phyloP scores from a whole-genome alignment of 176 grass and related monocot genomes.

The Saccharum officinarum region DNA sequence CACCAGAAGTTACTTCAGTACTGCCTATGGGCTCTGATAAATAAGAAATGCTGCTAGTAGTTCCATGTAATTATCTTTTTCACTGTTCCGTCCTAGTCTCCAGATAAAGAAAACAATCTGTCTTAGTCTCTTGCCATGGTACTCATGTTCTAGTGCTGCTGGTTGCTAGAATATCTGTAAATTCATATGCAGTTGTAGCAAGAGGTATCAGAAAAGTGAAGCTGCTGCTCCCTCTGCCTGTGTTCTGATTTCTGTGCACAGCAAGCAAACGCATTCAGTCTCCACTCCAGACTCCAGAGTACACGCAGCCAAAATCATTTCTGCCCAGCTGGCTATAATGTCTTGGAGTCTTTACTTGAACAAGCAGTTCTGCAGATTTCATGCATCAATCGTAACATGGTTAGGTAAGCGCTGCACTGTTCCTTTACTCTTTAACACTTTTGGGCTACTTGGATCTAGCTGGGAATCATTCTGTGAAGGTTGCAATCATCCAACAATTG shows the following conservation, averaged over 20 bases:
- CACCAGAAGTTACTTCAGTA: slow-evolving; percentile 62
- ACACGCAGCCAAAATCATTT: not conserved
- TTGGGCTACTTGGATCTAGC: slow-evolving; percentile 8
- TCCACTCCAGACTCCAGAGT: not conserved
- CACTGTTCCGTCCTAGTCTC: slow-evolving; percentile 32
- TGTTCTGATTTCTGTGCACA: not conserved
- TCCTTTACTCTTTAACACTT: not conserved
- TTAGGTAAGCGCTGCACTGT: not conserved
- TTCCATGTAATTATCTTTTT: slow-evolving; percentile 41
- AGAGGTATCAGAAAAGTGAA: slow-evolving; percentile 27
- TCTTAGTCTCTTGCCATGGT: slow-evolving; percentile 16
- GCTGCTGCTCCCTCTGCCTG: not conserved
- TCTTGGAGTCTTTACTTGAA: not conserved
- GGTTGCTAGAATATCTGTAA: slow-evolving; percentile 30
- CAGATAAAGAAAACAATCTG: slow-evolving; percentile 38
- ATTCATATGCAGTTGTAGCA: slow-evolving; percentile 16
- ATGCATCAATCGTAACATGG: not conserved
- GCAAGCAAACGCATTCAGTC: slow-evolving; percentile 4
- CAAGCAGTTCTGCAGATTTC: not conserved
- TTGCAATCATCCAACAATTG: not conserved
- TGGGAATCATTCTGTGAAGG: not conserved
- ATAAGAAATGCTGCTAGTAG: slow-evolving; percentile 6
- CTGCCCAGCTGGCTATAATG: not conserved
- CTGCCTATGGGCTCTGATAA: slow-evolving; percentile 61
- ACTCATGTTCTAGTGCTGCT: slow-evolving; percentile 12